Conservation (phyloP, 768 basidiomycete genomes). For the Trametes cinnabarina region DNA sequence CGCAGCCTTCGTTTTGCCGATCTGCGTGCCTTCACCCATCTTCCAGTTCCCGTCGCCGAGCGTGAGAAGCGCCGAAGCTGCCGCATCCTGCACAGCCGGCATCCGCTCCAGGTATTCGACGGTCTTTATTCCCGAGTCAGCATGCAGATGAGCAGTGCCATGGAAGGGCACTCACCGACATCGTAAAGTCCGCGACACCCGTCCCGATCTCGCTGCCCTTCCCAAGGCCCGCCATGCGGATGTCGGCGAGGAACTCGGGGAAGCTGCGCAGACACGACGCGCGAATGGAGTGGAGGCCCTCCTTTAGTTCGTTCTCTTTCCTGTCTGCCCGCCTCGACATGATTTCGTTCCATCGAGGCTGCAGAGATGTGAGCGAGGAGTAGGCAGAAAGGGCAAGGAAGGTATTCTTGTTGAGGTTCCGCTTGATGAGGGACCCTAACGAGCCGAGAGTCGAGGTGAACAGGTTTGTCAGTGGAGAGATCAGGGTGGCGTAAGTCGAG, state of each 20-base stretch:
- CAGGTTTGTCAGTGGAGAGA: constrained; percentile 61
- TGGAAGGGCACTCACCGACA: constrained; percentile 41
- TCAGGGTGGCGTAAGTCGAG: constrained; percentile 58
- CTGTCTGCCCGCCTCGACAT: constrained; percentile 47
- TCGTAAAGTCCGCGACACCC: constrained; percentile 59
- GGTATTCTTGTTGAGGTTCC: constrained; percentile 71
- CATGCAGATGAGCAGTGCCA: neutral
- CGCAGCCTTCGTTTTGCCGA: constrained; percentile 49
- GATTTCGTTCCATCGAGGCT: constrained; percentile 66
- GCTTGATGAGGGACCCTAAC: constrained; percentile 66
- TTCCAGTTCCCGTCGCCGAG: constrained; percentile 90
- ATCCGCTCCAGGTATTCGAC: constrained; percentile 67
- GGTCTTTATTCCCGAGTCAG: constrained; percentile 41
- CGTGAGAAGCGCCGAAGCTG: constrained; percentile 59
- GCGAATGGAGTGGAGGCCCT: constrained; percentile 61
- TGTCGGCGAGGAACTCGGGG: constrained; percentile 78
- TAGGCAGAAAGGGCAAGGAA: constrained; percentile 79
- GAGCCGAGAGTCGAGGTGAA: constrained; percentile 66
- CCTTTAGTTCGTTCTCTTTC: constrained; percentile 65
- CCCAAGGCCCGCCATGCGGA: constrained; percentile 61
- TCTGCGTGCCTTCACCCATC: constrained; percentile 81
- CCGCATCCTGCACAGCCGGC: constrained; percentile 67
- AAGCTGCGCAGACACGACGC: constrained; percentile 77
- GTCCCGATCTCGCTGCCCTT: constrained; percentile 62
- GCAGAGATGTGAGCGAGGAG: constrained; percentile 52